Evolutionary conservation across 495 filamentous ascomycete species (phyloP), one percentile per base, ranked within the genome.

Genomic region (Aspergillus ellipticus): DNA sequence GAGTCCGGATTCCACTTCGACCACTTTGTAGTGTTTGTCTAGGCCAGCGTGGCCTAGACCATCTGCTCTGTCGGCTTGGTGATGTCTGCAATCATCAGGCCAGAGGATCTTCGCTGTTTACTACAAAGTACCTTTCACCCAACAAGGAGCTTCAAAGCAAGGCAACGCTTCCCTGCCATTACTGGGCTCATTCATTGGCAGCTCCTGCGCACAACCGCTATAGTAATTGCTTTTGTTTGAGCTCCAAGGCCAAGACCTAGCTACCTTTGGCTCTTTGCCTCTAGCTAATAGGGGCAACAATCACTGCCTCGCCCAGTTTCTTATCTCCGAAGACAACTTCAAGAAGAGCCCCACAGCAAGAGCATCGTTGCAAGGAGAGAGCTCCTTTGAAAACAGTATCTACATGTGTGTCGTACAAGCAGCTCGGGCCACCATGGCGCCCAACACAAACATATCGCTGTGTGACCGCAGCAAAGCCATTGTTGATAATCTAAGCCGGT

Each of bases 391-490:
- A 1, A 2, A n/a, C 1, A n/a, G n/a, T n/a, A 39, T 13, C 35
- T 1, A 39, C 35, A 39, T 39, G 35, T 39, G 35, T n/a, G 35
- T 39, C 4, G 42, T 35, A 54, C 42, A 47, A 48, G 11, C 37
- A 54, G 52, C 35, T 52, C 49, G 49, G 49, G 31, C 49, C 49
- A 39, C 49, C 21, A 52, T 13, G 31, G 37, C 31, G 17, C 26
- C 49, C 22, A 21, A n/a, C 35, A 35, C 49, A 52, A 52, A 52
- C 31, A 52, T 24, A 52, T 52, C 46, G 52, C 42, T 26, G 52
- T 54, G 19, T 48, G 21, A 54, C 52, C 52, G 26, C 20, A 52
- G 21, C 20, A 20, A 8, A 7, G 17, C 24, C 46, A 49, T 16
- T 31, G 19, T 31, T 49, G 46, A 31, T 31, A 19, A 31, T 49